These are phyloP conservation scores for Aspergillus oerlinghausenensis DNA, from an alignment of 2,329 filamentous ascomycete genomes.

Conservation along the genomic window DNA sequence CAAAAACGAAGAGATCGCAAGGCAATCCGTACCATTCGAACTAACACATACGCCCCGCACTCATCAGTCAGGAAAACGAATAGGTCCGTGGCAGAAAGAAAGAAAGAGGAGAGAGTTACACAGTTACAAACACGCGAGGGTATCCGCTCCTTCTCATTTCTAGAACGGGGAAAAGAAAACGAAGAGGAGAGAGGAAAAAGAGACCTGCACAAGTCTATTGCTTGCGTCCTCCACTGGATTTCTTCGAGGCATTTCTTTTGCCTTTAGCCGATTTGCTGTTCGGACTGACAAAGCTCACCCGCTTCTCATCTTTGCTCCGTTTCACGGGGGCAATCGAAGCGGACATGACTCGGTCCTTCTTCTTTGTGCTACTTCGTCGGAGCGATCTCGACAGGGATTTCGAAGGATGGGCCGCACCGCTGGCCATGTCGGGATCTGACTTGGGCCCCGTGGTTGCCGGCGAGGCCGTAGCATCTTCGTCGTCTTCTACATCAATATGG, in stretches of 20 bases:
- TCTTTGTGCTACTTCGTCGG: slow-evolving; percentile 28
- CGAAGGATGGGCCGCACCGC: slow-evolving; percentile 21
- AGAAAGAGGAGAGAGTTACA: neutral
- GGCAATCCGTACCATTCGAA: neutral
- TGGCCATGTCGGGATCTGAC: slow-evolving; percentile 28
- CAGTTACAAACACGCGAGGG: neutral
- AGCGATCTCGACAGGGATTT: slow-evolving; percentile 27
- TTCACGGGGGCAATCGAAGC: slow-evolving; percentile 24
- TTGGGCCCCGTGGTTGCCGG: slow-evolving; percentile 30
- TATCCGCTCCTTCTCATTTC: neutral
- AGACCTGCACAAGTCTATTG: slow-evolving; percentile 12
- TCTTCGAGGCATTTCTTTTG: slow-evolving; percentile 24
- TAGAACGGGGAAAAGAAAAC: neutral
- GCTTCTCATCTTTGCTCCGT: slow-evolving; percentile 32
- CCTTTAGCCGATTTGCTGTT: slow-evolving; percentile 25
- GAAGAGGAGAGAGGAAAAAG: neutral
- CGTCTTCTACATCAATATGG: slow-evolving; percentile 44
- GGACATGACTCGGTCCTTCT: slow-evolving; percentile 24
- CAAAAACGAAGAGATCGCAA: neutral
- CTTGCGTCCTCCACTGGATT: slow-evolving; percentile 13
- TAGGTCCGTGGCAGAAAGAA: neutral
- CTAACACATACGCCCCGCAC: neutral
- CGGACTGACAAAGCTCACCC: slow-evolving; percentile 34
- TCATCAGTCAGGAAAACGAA: neutral
- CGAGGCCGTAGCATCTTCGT: slow-evolving; percentile 38